Conservation (phyloP, 106 monocot species). For the Agapanthus africanus region DNA sequence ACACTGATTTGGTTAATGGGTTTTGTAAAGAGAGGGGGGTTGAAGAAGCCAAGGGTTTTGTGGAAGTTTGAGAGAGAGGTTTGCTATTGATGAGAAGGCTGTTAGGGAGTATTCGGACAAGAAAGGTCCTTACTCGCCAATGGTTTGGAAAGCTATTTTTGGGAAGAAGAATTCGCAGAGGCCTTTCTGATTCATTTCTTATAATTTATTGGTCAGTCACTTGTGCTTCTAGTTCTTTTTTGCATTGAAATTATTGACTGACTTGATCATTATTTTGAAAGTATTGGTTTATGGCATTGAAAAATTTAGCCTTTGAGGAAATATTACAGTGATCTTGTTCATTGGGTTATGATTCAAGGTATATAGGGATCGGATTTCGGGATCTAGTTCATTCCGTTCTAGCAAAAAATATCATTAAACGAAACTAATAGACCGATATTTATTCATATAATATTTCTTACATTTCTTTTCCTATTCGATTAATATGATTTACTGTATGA, state of each 20-base stretch:
- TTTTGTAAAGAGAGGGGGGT: conserved; percentile 63
- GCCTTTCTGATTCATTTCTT: conserved; percentile 3
- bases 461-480: too few relatives aligned
- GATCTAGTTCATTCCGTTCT: too few relatives aligned
- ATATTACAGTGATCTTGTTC: too few relatives aligned
- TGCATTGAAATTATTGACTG: not conserved
- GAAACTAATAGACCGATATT: too few relatives aligned
- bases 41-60: conserved; percentile 48
- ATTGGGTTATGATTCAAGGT: too few relatives aligned
- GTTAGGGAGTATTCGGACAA: conserved; percentile 89
- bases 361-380: too few relatives aligned
- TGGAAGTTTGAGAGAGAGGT: conserved; percentile 61
- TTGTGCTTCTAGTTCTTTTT: not conserved
- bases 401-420: too few relatives aligned
- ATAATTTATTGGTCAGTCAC: not conserved
- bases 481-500: too few relatives aligned
- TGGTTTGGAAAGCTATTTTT: conserved; percentile 79
- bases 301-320: too few relatives aligned
- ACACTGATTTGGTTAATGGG: conserved; percentile 43
- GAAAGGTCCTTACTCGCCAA: conserved; percentile 73
- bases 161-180: conserved; percentile 44
- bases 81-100: conserved; percentile 69
- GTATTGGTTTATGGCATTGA: too few relatives aligned
- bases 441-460: too few relatives aligned
- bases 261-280: too few relatives aligned